Percentiles rank a stretch among this genome's conserved stretches.
These are phyloP conservation scores for Phanerochaete sordida DNA, from an alignment of 768 basidiomycete genomes.

Conservation along the genomic window DNA sequence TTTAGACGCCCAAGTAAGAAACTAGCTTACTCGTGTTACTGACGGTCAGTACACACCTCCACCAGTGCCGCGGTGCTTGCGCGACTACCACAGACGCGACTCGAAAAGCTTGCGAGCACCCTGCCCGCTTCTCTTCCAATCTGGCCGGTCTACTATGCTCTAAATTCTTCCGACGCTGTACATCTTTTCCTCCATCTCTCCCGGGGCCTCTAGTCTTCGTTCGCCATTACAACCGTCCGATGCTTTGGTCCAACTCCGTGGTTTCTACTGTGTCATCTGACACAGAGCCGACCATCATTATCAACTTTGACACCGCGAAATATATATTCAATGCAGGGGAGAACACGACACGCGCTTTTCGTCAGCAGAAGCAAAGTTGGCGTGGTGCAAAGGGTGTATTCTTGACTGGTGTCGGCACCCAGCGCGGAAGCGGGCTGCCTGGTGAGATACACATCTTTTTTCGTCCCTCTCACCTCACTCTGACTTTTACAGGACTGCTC, in stretches of 20 bases:
- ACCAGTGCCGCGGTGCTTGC: no score
- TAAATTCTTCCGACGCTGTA: background rate
- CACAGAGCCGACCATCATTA: constrained; percentile 73
- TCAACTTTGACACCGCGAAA: constrained; percentile 74
- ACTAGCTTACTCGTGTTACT: no score
- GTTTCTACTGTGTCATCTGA: constrained; percentile 63
- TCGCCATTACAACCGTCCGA: background rate
- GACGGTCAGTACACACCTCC: no score
- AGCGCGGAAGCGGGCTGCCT: constrained; percentile 67
- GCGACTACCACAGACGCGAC: no score
- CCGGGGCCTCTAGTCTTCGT: no score
- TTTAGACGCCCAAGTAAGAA: no score
- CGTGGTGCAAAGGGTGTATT: constrained; percentile 70
- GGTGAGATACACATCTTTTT: constrained; percentile 40
- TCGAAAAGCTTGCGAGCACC: no score
- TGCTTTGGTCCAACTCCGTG: constrained; percentile 63
- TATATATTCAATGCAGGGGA: constrained; percentile 91
- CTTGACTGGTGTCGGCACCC: constrained; percentile 59
- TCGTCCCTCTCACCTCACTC: background rate
- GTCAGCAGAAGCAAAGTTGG: constrained; percentile 65
- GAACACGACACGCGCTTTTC: constrained; percentile 69
- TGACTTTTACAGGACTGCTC: constrained; percentile 49
- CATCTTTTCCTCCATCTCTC: background rate
- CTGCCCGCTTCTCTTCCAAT: background rate
- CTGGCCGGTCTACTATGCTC: constrained; percentile 14